Evolutionary conservation across 192 early-diverging fungal species (phyloP).

Genomic region (Umbelopsis vinacea): DNA sequence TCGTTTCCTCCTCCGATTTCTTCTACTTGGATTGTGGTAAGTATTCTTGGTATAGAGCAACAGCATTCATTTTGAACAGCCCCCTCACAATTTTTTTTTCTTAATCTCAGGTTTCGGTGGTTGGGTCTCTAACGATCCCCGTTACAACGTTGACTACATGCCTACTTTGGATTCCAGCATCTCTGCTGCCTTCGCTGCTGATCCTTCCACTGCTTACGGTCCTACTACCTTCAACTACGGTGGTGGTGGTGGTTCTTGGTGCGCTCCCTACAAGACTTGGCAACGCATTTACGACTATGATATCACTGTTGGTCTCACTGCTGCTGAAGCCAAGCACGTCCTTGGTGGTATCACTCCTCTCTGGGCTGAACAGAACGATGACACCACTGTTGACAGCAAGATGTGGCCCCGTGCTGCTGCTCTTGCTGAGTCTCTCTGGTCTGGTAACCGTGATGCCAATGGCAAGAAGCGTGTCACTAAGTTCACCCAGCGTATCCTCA

Average conservation of each 20-base stretch:
- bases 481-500: constrained; percentile 54
- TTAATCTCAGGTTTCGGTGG: constrained; percentile 52
- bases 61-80: not conserved
- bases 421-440: constrained; percentile 69
- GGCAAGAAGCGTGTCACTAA: constrained; percentile 45
- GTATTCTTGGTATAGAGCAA: not conserved
- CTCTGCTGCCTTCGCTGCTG: not conserved
- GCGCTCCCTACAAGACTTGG: constrained; percentile 72
- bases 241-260: constrained; percentile 60
- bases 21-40: constrained; percentile 74
- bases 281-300: constrained; percentile 71
- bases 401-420: constrained; percentile 72
- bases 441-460: constrained; percentile 57
- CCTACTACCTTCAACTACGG: constrained; percentile 34
- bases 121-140: constrained; percentile 46
- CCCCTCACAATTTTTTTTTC: not conserved
- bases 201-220: constrained; percentile 7
- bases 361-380: constrained; percentile 70
- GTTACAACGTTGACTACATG: constrained; percentile 10
- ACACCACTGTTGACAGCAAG: constrained; percentile 57
- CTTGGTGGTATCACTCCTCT: constrained; percentile 68
- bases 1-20: constrained; percentile 60
- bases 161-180: not conserved
- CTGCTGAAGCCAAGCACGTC: constrained; percentile 56
- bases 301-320: constrained; percentile 52